A percentile compares a stretch with the other conserved stretches of the same genome.
Evolutionary conservation across 176 grass and related monocot species (phyloP).

Genomic region (Pharus latifolius): DNA sequence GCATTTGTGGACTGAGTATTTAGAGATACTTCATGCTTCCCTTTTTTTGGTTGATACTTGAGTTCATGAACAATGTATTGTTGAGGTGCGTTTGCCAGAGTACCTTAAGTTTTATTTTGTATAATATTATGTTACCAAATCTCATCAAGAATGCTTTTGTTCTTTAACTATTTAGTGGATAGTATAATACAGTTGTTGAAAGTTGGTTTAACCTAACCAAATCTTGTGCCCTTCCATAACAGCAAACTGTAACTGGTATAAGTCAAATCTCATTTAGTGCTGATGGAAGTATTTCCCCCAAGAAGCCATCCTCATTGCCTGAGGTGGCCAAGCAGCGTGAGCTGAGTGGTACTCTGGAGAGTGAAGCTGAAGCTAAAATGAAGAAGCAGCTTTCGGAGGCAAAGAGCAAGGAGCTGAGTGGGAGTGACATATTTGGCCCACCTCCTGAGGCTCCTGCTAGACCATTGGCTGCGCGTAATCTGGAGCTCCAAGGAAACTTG

Average conservation of each 20-base stretch:
- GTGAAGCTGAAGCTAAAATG: constrained; percentile 24
- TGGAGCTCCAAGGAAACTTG: constrained; percentile 41
- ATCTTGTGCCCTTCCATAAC: background rate
- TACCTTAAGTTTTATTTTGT: background rate
- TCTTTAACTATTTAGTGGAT: background rate
- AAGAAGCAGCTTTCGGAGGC: constrained; percentile 44
- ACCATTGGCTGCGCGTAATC: constrained; percentile 28
- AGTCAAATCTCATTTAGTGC: constrained; percentile 53
- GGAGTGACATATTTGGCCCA: constrained; percentile 49
- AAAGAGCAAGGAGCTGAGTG: constrained; percentile 45
- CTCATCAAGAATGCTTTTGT: background rate
- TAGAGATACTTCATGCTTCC: background rate
- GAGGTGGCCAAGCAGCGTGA: constrained; percentile 57
- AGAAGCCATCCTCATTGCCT: constrained; percentile 43
- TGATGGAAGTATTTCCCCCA: constrained; percentile 31
- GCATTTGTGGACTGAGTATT: background rate
- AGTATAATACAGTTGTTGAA: background rate
- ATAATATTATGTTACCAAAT: background rate
- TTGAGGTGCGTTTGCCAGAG: background rate
- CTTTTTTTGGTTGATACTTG: background rate
- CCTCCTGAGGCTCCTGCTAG: constrained; percentile 28
- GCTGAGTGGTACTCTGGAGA: constrained; percentile 34
- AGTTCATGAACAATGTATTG: background rate
- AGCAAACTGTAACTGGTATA: constrained; percentile 37
- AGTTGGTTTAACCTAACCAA: background rate